These are phyloP conservation scores for Paramyrothecium sp. DNA, from an alignment of 2,329 filamentous ascomycete species.

Conservation along the genomic window DNA sequence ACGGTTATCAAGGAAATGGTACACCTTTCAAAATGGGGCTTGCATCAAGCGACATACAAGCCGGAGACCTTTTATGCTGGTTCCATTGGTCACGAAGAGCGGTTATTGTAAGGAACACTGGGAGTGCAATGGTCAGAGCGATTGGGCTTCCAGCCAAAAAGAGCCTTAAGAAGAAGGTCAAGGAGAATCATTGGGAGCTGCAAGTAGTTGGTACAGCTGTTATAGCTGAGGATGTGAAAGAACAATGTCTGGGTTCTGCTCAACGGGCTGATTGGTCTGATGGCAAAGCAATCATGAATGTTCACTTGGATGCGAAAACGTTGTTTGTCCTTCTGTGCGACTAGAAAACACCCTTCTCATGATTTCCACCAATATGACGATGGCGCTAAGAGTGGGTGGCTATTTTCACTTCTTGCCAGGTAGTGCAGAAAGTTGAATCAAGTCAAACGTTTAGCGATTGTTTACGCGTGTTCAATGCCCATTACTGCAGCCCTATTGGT, in stretches of 20 bases:
- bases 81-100: slow-evolving; percentile 1
- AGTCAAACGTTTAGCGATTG: no score
- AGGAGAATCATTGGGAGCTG: neutral
- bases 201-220: slow-evolving; percentile 3
- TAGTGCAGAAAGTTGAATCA: no score
- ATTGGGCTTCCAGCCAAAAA: neutral
- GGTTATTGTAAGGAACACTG: neutral
- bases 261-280: neutral
- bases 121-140: neutral
- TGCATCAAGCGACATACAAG: neutral
- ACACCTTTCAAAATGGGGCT: slow-evolving; percentile 3
- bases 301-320: slow-evolving; percentile 3
- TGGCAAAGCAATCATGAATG: neutral
- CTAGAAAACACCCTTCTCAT: no score
- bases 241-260: neutral
- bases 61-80: slow-evolving; percentile 2
- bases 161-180: neutral
- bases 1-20: neutral
- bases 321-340: neutral
- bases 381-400: no score
- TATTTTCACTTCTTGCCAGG: no score
- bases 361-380: no score
- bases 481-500: no score
- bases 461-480: no score
- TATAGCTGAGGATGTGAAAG: neutral